Base-by-base conservation (phyloP, 208 protist genomes). In the Leishmania tropica region DNA sequence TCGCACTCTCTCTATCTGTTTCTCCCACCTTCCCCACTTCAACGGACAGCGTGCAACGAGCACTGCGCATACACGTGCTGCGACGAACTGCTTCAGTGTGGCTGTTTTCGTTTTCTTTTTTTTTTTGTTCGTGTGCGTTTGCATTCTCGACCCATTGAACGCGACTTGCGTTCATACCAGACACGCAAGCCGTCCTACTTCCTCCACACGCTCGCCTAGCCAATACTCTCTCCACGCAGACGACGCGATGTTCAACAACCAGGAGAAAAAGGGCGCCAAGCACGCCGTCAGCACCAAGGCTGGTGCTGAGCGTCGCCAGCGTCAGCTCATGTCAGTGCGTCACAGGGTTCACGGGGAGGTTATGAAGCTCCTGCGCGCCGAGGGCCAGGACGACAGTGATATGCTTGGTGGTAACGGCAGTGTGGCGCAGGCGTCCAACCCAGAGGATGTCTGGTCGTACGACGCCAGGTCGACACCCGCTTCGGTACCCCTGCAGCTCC, bases 341-440 rank as follows among this genome's bases (percentile, higher is more conserved):
- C 88, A 95, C 78, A 85, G 88, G 83, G 86, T 85, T 8, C 88
- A 90, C 81, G 87, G 75, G 4, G 90, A 96, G 28, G 58, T 92
- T 1, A 92, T 96, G 81, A 94, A 95, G 77, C 89, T 94, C 53
- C 85, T 94, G 24, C 91, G 90, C 45, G 81, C 80, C n/a, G 90
- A 92, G 48, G 74, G 75, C 17, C 78, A 67, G 65, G 74, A 79
- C 21, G 76, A 84, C 40, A 24, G 70, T 37, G 72, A 56, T 45
- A n/a, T 58, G 45, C 19, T 76, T 19, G 42, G 31, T n/a, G 71
- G 65, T 64, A 56, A 48, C 35, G 62, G 17, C 4, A 68, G 42
- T 37, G 51, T 78, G 45, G 24, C 45, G 51, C 51, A 78, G 40
- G 81, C 75, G 53, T 62, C 83, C 60, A 79, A 83, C 75, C 70